A percentile compares a stretch with the other conserved stretches of the same genome.
Evolutionary conservation across 2,329 filamentous ascomycete genomes (phyloP).

Genomic region (Exophiala calicioides): DNA sequence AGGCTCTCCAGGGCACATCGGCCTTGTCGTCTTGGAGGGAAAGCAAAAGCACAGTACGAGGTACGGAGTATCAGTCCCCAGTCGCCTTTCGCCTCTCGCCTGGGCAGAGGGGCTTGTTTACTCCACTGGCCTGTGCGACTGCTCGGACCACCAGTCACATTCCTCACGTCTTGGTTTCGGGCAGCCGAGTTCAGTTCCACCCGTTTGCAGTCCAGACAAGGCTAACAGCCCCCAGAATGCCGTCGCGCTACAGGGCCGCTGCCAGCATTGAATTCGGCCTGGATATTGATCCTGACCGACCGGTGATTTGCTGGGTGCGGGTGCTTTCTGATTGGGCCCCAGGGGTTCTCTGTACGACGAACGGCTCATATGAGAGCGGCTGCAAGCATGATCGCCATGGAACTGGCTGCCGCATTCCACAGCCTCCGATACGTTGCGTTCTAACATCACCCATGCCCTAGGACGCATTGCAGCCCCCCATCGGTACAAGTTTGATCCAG

Average conservation of each 20-base stretch:
- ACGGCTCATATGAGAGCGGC: slow-evolving; percentile 26
- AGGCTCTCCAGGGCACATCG: background rate
- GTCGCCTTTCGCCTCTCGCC: too few relatives aligned
- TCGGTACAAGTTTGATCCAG: background rate
- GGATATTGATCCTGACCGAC: slow-evolving; percentile 20
- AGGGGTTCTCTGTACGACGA: slow-evolving; percentile 23
- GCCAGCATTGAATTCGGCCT: slow-evolving; percentile 14
- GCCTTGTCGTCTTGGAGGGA: background rate
- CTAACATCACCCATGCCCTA: background rate
- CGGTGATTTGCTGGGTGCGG: slow-evolving; percentile 11
- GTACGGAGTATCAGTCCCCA: too few relatives aligned
- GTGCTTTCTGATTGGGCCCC: slow-evolving; percentile 20
- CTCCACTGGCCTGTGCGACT: slow-evolving; percentile 7
- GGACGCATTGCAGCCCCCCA: background rate
- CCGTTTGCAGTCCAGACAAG: background rate
- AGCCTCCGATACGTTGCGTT: slow-evolving; percentile 22
- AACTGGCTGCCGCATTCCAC: slow-evolving; percentile 21
- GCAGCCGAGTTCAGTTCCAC: background rate
- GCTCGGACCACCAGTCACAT: slow-evolving; percentile 26
- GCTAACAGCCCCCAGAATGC: slow-evolving; percentile 7
- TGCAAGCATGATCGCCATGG: slow-evolving; percentile 26
- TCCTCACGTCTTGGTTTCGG: slow-evolving; percentile 13
- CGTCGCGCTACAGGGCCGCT: background rate
- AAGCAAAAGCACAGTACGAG: too few relatives aligned
- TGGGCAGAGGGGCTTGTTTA: background rate